A percentile compares a stretch with the other conserved stretches of the same genome.
phyloP scores from a whole-genome alignment of 345 rosid species.

The Lepidium africanum region DNA sequence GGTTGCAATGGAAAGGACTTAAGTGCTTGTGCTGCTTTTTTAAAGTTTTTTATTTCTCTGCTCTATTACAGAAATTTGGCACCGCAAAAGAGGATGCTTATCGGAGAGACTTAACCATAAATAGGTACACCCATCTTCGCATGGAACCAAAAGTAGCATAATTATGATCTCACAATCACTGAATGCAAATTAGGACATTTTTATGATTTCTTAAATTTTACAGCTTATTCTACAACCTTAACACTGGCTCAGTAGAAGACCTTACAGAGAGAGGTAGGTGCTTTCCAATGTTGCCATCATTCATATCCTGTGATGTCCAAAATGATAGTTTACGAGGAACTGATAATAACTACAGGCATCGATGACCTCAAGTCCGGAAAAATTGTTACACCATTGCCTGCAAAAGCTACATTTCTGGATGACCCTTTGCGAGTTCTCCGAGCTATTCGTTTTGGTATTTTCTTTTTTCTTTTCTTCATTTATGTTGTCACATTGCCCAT shows the following conservation, averaged over 20 bases:
- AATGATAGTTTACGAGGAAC: background rate
- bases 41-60: background rate
- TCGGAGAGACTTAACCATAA: conserved; percentile 89
- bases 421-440: conserved; percentile 94
- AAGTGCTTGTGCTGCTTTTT: conserved; percentile 1
- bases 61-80: conserved; percentile 65
- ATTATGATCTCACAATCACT: background rate
- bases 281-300: background rate
- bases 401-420: conserved; percentile 87
- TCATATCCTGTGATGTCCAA: background rate
- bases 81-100: conserved; percentile 91
- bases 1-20: background rate
- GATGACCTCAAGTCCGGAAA: conserved; percentile 71
- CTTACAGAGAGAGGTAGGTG: conserved; percentile 74
- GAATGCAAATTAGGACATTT: background rate
- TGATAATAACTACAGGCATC: conserved; percentile 45
- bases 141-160: background rate
- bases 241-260: conserved; percentile 69
- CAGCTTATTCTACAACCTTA: conserved; percentile 92
- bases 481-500: background rate
- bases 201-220: conserved; percentile 14
- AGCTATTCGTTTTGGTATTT: conserved; percentile 92
- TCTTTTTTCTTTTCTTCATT: background rate
- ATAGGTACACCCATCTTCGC: conserved; percentile 48
- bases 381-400: conserved; percentile 82